Evolutionary conservation across 345 rosid genomes (phyloP).

Genomic region (Euphorbia peplus): DNA sequence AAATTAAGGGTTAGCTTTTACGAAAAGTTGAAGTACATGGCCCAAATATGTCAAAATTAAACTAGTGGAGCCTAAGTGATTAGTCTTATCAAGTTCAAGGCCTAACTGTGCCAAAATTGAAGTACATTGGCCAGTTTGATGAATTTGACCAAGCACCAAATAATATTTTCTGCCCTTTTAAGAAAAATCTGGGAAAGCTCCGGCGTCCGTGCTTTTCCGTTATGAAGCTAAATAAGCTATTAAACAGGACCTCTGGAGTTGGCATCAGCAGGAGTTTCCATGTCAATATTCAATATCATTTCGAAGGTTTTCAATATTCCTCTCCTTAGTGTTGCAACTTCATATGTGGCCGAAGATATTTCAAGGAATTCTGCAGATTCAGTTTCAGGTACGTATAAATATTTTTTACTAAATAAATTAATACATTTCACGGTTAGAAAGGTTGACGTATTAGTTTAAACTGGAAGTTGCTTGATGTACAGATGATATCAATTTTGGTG

Average conservation of each 20-base stretch:
- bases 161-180: neutral
- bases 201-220: neutral
- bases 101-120: neutral
- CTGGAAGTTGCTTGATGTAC: constrained; percentile 12
- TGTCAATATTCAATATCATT: constrained; percentile 72
- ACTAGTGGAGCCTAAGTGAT: neutral
- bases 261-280: constrained; percentile 86
- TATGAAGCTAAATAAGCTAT: constrained; percentile 4
- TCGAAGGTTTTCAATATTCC: constrained; percentile 94
- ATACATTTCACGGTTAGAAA: neutral
- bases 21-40: too few species aligned
- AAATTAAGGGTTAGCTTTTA: too few species aligned
- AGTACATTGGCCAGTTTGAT: neutral
- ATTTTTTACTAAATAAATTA: neutral
- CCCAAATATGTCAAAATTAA: neutral
- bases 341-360: constrained; percentile 95
- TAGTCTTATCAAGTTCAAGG: neutral
- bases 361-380: constrained; percentile 42
- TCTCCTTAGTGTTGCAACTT: constrained; percentile 92
- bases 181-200: neutral
- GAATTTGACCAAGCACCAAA: neutral
- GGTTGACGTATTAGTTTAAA: constrained; percentile 4
- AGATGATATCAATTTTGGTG: constrained; percentile 7
- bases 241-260: constrained; percentile 49
- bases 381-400: constrained; percentile 12